Evolutionary conservation across 257 asterid genomes (phyloP), one percentile per base, ranked within the genome.

Genomic region (Ballota nigra): DNA sequence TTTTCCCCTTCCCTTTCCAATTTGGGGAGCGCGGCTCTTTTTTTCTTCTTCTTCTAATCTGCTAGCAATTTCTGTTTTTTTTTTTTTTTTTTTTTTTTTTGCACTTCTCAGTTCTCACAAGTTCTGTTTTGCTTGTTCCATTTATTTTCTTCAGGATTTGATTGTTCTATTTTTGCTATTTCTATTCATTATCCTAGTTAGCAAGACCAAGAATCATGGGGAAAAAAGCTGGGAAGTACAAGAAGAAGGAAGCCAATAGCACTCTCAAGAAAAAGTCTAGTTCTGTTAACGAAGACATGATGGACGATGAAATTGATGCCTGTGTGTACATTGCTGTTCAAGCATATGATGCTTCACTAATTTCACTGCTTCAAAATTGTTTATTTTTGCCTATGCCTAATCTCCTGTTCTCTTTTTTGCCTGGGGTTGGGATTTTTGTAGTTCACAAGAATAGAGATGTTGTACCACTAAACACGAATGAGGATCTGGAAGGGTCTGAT

Each of bases 361-460:
- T 6, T 70, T 24, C 68, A 26, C 36, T 11, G 26, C 57, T 47
- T 66, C 26, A 63, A 15, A 47, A 26, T 40, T 71, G 24, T 62
- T 8, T 61, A 40, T 26, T 63, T 53, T 10, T 68, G 28, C 53
- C 0, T 15, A 16, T 41, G 64, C 15, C 55, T 71, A 20, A 57
- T 38, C 55, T 4, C 55, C 57, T n/a, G 43, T 0, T 64, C 11
- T 69, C 55, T 6, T 55, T 59, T n/a, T 47, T 0, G 52, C 9
- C 61, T 56, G 59, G 16, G 63, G 43, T 0, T 57, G 38, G 38
- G 19, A 4, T 16, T 40, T 13, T 72, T 81, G 79, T 66, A 94
- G 99, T 94, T 84, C 99, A 94, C 85, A 88, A 89, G 79, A 89
- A 85, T 77, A 86, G 96, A 71, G 97, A 94, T 74, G 68, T 89